These are phyloP conservation scores for Phialophora macrospora DNA, from an alignment of 2,329 filamentous ascomycete species.

Conservation along the genomic window DNA sequence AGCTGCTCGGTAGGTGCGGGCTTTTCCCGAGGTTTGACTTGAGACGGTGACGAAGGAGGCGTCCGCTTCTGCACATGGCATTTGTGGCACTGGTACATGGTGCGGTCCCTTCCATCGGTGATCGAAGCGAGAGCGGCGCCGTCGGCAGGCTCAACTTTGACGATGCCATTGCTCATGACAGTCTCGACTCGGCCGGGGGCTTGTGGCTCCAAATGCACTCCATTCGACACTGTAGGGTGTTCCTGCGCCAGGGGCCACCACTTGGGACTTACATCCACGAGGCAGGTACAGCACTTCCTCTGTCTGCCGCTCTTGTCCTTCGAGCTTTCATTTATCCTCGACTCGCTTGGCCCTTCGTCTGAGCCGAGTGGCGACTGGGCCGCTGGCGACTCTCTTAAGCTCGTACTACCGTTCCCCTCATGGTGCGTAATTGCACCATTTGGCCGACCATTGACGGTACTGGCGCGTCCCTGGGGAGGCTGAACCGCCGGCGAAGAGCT, in stretches of 20 bases:
- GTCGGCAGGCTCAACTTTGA: slow-evolving; percentile 40
- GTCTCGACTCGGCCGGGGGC: slow-evolving; percentile 19
- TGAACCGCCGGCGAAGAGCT: slow-evolving; percentile 41
- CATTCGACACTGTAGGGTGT: slow-evolving; percentile 26
- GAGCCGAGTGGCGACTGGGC: slow-evolving; percentile 27
- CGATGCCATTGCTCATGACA: slow-evolving; percentile 34
- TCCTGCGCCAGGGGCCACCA: slow-evolving; percentile 64
- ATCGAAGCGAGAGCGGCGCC: slow-evolving; percentile 32
- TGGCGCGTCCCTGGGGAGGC: slow-evolving; percentile 59
- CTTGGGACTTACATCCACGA: slow-evolving; percentile 49
- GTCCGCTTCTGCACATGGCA: slow-evolving; percentile 60
- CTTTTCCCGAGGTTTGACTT: slow-evolving; percentile 38
- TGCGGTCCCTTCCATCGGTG: slow-evolving; percentile 38
- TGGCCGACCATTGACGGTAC: slow-evolving; percentile 55
- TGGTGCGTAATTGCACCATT: slow-evolving; percentile 21
- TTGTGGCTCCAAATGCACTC: slow-evolving; percentile 15
- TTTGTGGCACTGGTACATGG: slow-evolving; percentile 75
- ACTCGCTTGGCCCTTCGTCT: slow-evolving; percentile 23
- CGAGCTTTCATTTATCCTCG: slow-evolving; percentile 1
- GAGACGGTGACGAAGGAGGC: slow-evolving; percentile 40
- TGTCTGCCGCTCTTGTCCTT: slow-evolving; percentile 17
- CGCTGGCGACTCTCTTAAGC: slow-evolving; percentile 37
- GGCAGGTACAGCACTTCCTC: slow-evolving; percentile 50
- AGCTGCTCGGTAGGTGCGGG: slow-evolving; percentile 42
- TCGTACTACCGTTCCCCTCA: slow-evolving; percentile 37